Base-by-base conservation (phyloP, 2,329 filamentous ascomycete genomes). In the Alternaria brassicicola region DNA sequence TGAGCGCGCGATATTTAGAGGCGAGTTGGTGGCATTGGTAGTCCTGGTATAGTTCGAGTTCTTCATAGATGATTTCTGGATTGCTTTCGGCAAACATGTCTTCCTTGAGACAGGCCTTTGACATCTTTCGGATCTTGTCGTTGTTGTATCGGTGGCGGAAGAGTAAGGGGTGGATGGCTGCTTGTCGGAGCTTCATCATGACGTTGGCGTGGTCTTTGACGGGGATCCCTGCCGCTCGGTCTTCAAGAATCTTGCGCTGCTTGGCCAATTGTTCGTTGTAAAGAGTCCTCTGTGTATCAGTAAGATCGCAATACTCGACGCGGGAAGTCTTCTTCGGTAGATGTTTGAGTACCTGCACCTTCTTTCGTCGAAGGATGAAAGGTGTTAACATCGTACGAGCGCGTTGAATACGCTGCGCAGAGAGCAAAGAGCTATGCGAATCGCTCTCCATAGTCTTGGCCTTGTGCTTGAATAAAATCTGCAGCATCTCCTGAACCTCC, bases 311-410 rank as follows among this genome's bases (percentile, higher is more conserved):
- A 71, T 90, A 89, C 61, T 93, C 88, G 1, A 97, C 88, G 3
- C 87, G 86, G 59, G 88, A 87, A 10, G 85, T 87, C 80, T 98
- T 98, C 50, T 84, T 82, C 0, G 95, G 93, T 63, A 99, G 84
- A 71, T 95, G 90, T 45, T 85, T 83, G 42, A 98, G 84, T 8
- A 97, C 93, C 71, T 98, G 93, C 47, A 91, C 87, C 80, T 99
- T 99, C 79, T 95, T 94, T 7, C 95, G 87, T 62, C 96, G 92
- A 3, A 99, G 82, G 52, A 99, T 95, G 73, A 99, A 99, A 0
- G 95, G 95, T 23, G 93, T 92, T 71, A 99, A 87, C 82, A 99
- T 99, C 0, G 90, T 92, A 53, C 93, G 88, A 2, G 95, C 95
- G 42, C 93, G 86, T 56, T 87, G 86, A 56, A 98, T 95, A 39